Base-by-base conservation (phyloP, 148 eudicot genomes). In the Rhododendron henanense region DNA sequence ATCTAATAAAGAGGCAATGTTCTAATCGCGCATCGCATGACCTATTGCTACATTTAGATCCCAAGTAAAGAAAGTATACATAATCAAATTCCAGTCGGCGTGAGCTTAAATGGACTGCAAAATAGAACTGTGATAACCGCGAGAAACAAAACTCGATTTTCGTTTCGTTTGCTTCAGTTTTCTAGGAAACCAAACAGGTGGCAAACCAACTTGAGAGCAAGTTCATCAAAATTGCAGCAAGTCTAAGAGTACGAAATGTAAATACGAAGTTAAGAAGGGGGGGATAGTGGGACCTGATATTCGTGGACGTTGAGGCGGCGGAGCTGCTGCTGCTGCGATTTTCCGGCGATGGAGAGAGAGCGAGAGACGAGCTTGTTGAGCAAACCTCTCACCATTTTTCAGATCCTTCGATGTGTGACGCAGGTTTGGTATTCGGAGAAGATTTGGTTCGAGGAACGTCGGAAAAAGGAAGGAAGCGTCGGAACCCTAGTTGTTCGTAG, bases 281-380 rank as follows among this genome's bases (percentile, higher is more conserved):
- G 31, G 85, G 28, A 39, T n/a, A 13, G 39, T 35, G 51, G 48
- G 48, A 96, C 99, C 99, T 97, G 99, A 84, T 93, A 94, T 79
- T 97, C 98, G 61, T 97, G 99, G 90, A 97, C 93, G 88, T 97
- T 97, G 92, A 97, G 98, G 85, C 94, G 98, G 82, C 99, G 99
- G 82, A 97, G 95, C 89, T 97, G 99, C 61, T 97, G 95, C n/a
- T 94, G 96, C 82, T 97, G 99, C 94, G 94, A 97, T 93, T 93
- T 94, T 33, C 95, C 95, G 92, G 98, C 95, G 88, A 91, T 59
- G 80, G 96, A 89, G 83, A 97, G 92, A 23, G 99, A 93, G 51
- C 90, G 91, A 33, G 90, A 84, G 33, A 91, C 90, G 73, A 97
- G 87, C 33, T 87, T 95, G 79, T 90, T 91, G 3, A 93, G 83